phyloP scores from a whole-genome alignment of 2,329 filamentous ascomycete genomes.

The Proliferodiscus dingleyae region DNA sequence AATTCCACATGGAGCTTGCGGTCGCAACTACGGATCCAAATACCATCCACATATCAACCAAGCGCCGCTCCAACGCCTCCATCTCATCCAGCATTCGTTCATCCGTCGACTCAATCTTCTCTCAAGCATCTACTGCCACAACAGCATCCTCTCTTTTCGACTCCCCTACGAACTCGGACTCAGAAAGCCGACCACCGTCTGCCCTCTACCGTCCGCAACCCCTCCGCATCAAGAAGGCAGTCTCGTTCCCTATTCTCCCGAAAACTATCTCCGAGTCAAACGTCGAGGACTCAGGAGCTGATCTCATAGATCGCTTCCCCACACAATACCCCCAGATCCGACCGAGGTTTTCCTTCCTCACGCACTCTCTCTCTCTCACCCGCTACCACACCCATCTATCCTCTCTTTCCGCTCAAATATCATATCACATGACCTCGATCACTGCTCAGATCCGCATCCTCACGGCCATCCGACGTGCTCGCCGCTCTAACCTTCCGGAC shows the following conservation, averaged over 20 bases:
- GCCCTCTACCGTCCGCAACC: constrained; percentile 3
- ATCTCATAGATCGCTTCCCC: background rate
- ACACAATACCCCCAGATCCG: constrained; percentile 3
- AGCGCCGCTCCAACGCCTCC: constrained; percentile 3
- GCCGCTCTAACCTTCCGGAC: constrained; percentile 18
- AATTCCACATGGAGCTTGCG: constrained; percentile 21
- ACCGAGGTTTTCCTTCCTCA: background rate
- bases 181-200: background rate
- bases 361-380: constrained; percentile 3
- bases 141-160: constrained; percentile 12
- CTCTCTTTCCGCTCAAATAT: constrained; percentile 17
- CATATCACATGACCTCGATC: constrained; percentile 20
- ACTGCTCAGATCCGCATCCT: constrained; percentile 18
- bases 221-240: constrained; percentile 1
- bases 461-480: constrained; percentile 10
- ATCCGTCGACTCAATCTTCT: constrained; percentile 28
- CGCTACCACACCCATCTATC: constrained; percentile 20
- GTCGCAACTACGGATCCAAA: constrained; percentile 15
- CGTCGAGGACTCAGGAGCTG: background rate
- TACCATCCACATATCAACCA: constrained; percentile 1
- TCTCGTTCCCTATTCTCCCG: constrained; percentile 3
- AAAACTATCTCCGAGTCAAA: background rate
- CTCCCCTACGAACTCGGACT: constrained; percentile 4
- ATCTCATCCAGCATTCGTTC: constrained; percentile 22
- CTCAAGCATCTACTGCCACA: constrained; percentile 16